Base-by-base conservation (phyloP, 2,329 filamentous ascomycete species). In the Massarina eburnea region DNA sequence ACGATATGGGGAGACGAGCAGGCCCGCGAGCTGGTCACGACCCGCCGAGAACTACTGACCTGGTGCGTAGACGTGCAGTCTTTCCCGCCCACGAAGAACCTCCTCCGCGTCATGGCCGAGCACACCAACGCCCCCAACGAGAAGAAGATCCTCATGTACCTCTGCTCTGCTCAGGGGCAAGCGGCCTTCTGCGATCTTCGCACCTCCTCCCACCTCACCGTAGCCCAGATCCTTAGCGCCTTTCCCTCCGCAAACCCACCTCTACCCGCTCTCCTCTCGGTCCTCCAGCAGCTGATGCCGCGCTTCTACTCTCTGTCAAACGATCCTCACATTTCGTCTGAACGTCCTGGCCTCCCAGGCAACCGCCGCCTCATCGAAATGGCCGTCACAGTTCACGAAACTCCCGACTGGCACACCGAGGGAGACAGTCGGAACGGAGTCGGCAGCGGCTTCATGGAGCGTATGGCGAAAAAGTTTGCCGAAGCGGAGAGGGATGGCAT, bases 271-370 rank as follows among this genome's bases (percentile, higher is more conserved):
- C 78, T 99, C 9, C 80, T 96, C 27, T 88, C 88, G 2, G 81
- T 87, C 34, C 81, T 96, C 42, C 88, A 88, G 60, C 88, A 89
- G 39, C 80, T 97, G 41, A 97, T 97, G 92, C 94, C 94, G 2
- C 88, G 94, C 49, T 99, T 99, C 77, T 99, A 99, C 76, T 97
- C 92, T 3, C 83, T 99, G 12, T 96, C 91, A 43, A 96, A 96
- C 68, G 94, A 99, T 63, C 94, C 94, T 0, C 89, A 94, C 54
- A 84, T 95, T 57, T 86, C 83, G 2, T 88, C 81, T 50, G 80
- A 81, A 51, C 80, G 84, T 18, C 81, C 83, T 51, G 86, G 87
- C 52, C 81, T 83, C 30, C 82, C 86, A 53, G 80, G 67, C 40
- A 62, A 82, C 56, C 87, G 88, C 54, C 88, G 91, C 22, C 75